A percentile compares a stretch with the other conserved stretches of the same genome.
phyloP scores from a whole-genome alignment of 2,329 filamentous ascomycete species.

The Xylariaceae sp. region DNA sequence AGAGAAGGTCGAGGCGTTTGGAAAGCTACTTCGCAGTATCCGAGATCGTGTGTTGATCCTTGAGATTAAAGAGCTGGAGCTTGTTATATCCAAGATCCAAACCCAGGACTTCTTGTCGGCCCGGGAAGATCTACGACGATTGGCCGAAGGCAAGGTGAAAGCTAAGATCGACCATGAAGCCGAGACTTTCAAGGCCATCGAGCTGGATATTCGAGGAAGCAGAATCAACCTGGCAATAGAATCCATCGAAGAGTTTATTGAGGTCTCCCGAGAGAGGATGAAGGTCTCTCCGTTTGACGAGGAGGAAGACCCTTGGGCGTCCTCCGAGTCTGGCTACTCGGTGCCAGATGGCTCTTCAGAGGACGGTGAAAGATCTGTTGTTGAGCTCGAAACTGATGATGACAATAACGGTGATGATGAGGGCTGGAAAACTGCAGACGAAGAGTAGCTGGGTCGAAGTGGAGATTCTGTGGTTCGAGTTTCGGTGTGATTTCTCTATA shows the following conservation, averaged over 20 bases:
- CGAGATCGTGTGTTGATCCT: conserved; percentile 19
- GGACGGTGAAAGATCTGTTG: background rate
- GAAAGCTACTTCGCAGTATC: conserved; percentile 23
- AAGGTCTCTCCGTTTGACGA: conserved; percentile 25
- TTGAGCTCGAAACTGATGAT: background rate
- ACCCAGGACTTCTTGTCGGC: background rate
- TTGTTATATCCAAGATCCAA: conserved; percentile 18
- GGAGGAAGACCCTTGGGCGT: background rate
- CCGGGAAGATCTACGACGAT: conserved; percentile 5
- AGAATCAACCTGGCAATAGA: conserved; percentile 24
- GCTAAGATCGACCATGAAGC: conserved; percentile 25
- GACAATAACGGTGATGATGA: conserved; percentile 1
- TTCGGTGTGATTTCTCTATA: background rate
- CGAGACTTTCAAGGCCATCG: conserved; percentile 26
- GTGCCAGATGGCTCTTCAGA: background rate
- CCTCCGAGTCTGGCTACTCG: background rate
- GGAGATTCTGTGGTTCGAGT: background rate
- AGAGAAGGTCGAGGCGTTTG: conserved; percentile 16
- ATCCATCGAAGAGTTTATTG: conserved; percentile 26
- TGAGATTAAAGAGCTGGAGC: conserved; percentile 21
- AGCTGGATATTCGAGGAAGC: conserved; percentile 14
- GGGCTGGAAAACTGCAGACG: background rate
- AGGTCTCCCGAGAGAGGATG: conserved; percentile 20
- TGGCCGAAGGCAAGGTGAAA: conserved; percentile 19
- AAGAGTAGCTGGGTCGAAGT: background rate